Evolutionary conservation across 441 rosid species (phyloP), one percentile per base, ranked within the genome.

Genomic region (Euphorbia schlechtendalii): DNA sequence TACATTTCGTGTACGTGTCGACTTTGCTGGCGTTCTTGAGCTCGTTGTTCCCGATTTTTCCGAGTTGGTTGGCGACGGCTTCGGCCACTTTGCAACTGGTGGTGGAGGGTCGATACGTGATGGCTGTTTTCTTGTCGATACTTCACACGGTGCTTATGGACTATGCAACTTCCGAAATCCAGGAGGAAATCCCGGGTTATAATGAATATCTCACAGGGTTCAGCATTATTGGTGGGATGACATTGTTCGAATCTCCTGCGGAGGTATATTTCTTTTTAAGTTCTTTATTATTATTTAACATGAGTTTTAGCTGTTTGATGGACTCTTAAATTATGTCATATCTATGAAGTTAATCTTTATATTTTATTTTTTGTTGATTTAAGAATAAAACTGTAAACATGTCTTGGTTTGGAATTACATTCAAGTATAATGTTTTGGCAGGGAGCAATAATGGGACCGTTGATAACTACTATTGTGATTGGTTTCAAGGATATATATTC

Each of bases 401-500:
- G n/a, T n/a, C n/a, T n/a, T n/a, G n/a, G n/a, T n/a, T n/a, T n/a
- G n/a, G n/a, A n/a, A n/a, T n/a, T n/a, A n/a, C n/a, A n/a, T n/a
- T n/a, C n/a, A n/a, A n/a, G n/a, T n/a, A n/a, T n/a, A n/a, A n/a
- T n/a, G n/a, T 30, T 30, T 59, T 49, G 53, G 45, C 83, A 93
- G 97, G 97, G 97, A 71, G 99, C 97, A 20, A 90, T 93, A 61
- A 93, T 90, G 97, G 96, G 97, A 8, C 99, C 97, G 4, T 78
- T 93, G 81, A 89, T 93, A 71, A 88, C 96, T 3, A 94, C 97
- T 0, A 93, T 90, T 52, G 82, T 94, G 75, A 86, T 94, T 13
- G 97, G 87, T 10, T 81, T 90, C 18, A 94, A 90, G 78, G 96
- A 90, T 84, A 67, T 90, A 58, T 90, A 90, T 32, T 82, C 77